Evolutionary conservation across 768 basidiomycete species (phyloP).

Genomic region (Pleurotus platypus): DNA sequence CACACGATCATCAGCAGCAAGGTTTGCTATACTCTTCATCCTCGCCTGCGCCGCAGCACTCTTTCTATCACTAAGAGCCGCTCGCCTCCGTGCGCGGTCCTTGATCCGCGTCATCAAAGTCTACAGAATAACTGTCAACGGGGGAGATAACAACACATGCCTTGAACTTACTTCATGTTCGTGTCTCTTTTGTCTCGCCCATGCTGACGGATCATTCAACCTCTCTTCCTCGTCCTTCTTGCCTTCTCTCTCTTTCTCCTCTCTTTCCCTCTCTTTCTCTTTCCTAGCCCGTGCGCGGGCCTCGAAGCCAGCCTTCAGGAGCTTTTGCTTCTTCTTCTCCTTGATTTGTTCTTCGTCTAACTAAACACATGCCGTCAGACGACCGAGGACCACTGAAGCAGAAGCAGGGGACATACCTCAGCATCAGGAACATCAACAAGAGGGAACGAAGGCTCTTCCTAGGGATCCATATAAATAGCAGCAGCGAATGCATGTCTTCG

Average conservation of each 20-base stretch:
- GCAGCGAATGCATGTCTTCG: background rate
- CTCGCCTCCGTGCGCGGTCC: conserved; percentile 73
- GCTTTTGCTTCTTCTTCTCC: conserved; percentile 91
- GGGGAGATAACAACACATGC: background rate
- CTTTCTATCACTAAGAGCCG: conserved; percentile 86
- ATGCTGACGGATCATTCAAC: conserved; percentile 62
- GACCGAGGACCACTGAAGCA: background rate
- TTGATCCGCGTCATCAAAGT: conserved; percentile 81
- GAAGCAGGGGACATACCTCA: conserved; percentile 50
- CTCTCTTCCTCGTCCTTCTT: conserved; percentile 77
- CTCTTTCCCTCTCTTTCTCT: conserved; percentile 85
- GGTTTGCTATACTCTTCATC: conserved; percentile 92
- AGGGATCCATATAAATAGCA: conserved; percentile 6
- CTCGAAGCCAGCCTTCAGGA: conserved; percentile 92
- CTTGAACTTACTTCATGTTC: conserved; percentile 70
- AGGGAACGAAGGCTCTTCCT: conserved; percentile 87
- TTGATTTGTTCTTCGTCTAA: conserved; percentile 88
- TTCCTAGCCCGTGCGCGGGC: conserved; percentile 79
- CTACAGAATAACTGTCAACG: conserved; percentile 31
- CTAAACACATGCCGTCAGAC: conserved; percentile 27
- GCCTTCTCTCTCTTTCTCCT: conserved; percentile 68
- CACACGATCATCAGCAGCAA: conserved; percentile 84
- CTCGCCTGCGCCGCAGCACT: conserved; percentile 92
- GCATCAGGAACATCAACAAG: conserved; percentile 89
- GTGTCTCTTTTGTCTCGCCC: conserved; percentile 67